phyloP scores from a whole-genome alignment of 2,329 filamentous ascomycete genomes.

The Fusarium setosum region DNA sequence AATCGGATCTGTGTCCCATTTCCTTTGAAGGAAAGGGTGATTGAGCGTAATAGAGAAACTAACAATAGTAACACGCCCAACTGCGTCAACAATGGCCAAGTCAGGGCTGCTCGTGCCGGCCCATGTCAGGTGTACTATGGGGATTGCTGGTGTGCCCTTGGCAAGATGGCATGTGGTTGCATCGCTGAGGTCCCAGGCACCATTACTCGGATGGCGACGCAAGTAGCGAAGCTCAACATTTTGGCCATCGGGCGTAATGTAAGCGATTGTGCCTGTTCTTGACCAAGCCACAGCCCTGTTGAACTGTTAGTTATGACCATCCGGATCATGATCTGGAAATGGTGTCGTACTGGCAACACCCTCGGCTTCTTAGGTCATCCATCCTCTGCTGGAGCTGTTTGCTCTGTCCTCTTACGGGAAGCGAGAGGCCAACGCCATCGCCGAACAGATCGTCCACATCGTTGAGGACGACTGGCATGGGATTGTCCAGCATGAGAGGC shows the following conservation, averaged over 20 bases:
- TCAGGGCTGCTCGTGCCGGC: conserved; percentile 78
- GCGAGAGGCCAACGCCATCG: conserved; percentile 70
- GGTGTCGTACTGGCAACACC: conserved; percentile 81
- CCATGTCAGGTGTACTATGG: conserved; percentile 86
- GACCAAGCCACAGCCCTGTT: conserved; percentile 87
- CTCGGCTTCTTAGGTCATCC: conserved; percentile 79
- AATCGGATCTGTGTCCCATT: conserved; percentile 73
- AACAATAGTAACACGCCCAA: conserved; percentile 81
- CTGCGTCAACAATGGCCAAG: conserved; percentile 83
- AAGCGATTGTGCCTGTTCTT: conserved; percentile 85
- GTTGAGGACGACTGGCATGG: conserved; percentile 64
- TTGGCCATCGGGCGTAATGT: conserved; percentile 78
- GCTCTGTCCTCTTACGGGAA: conserved; percentile 57
- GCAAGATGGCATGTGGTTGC: conserved; percentile 73
- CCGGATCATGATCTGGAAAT: neutral
- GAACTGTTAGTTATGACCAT: conserved; percentile 22
- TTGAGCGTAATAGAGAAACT: conserved; percentile 80
- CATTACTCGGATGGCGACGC: conserved; percentile 74
- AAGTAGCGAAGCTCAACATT: conserved; percentile 80
- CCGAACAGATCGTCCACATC: conserved; percentile 82
- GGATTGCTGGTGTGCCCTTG: conserved; percentile 70
- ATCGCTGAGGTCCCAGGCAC: conserved; percentile 80
- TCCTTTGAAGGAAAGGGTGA: conserved; percentile 70
- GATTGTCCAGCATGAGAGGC: conserved; percentile 55
- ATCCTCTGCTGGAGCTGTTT: conserved; percentile 79